phyloP scores from a whole-genome alignment of 2,329 filamentous ascomycete genomes.

The Coniochaeta hoffmannii region DNA sequence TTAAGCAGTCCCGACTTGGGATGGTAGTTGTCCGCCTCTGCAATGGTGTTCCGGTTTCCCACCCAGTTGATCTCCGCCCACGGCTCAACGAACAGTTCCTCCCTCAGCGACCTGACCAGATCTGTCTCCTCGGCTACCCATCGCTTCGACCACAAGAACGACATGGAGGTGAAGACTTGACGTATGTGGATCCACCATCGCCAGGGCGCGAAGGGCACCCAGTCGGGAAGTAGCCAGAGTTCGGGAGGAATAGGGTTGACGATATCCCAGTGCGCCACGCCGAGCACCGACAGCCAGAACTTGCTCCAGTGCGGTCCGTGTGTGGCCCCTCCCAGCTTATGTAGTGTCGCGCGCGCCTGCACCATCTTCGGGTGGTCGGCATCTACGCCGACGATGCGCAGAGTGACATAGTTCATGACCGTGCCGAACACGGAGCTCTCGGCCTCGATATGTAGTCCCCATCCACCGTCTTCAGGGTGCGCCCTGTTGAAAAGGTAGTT shows the following conservation, averaged over 20 bases:
- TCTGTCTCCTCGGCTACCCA: conserved; percentile 73
- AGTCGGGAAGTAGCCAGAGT: conserved; percentile 86
- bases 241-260: conserved; percentile 94
- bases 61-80: conserved; percentile 74
- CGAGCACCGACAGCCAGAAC: conserved; percentile 83
- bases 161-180: conserved; percentile 92
- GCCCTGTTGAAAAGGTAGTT: conserved; percentile 86
- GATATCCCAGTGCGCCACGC: conserved; percentile 79
- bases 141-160: conserved; percentile 76
- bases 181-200: conserved; percentile 98
- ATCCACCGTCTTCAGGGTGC: conserved; percentile 84
- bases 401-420: conserved; percentile 73
- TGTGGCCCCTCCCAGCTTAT: conserved; percentile 77
- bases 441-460: conserved; percentile 92
- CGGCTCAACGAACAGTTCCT: conserved; percentile 76
- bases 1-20: conserved; percentile 84
- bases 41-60: conserved; percentile 74
- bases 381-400: conserved; percentile 76
- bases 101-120: conserved; percentile 61
- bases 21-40: conserved; percentile 78
- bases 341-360: conserved; percentile 73
- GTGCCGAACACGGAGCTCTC: conserved; percentile 91
- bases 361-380: conserved; percentile 79
- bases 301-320: conserved; percentile 94
- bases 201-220: conserved; percentile 85